Conservation (phyloP, 805 yeast species). For the Myxozyma vanderwaltii region DNA sequence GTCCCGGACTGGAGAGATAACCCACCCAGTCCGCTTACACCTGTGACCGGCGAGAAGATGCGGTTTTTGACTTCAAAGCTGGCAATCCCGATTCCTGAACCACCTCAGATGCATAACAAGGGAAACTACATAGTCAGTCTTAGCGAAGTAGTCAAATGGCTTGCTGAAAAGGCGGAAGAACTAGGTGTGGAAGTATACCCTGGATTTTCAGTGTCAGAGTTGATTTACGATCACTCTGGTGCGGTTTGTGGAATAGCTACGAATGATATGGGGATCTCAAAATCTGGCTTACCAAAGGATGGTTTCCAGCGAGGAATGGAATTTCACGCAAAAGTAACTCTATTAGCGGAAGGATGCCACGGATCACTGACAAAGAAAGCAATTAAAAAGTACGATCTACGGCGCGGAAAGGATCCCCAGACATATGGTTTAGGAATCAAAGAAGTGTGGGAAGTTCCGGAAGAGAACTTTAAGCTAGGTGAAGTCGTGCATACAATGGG, state of each 20-base stretch:
- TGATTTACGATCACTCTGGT: slow-evolving; percentile 59
- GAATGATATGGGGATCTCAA: slow-evolving; percentile 83
- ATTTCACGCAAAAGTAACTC: slow-evolving; percentile 85
- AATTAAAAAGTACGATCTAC: slow-evolving; percentile 65
- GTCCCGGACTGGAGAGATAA: slow-evolving; percentile 61
- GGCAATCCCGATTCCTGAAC: slow-evolving; percentile 81
- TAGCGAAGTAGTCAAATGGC: slow-evolving; percentile 75
- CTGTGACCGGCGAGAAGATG: slow-evolving; percentile 75
- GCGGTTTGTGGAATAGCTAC: slow-evolving; percentile 89
- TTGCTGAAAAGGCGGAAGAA: slow-evolving; percentile 88
- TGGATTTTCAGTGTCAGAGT: slow-evolving; percentile 68
- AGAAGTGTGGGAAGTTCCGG: slow-evolving; percentile 94
- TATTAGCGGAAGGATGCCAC: slow-evolving; percentile 97
- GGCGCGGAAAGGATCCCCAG: slow-evolving; percentile 65
- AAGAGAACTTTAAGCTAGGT: slow-evolving; percentile 79
- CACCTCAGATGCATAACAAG: slow-evolving; percentile 82
- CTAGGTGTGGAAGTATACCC: slow-evolving; percentile 93
- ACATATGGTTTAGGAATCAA: slow-evolving; percentile 95
- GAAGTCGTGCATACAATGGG: slow-evolving; percentile 87
- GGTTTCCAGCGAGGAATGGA: slow-evolving; percentile 97
- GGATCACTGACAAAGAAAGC: slow-evolving; percentile 85
- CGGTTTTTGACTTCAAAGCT: slow-evolving; percentile 62
- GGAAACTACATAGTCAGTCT: slow-evolving; percentile 86
- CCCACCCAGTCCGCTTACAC: slow-evolving; percentile 55
- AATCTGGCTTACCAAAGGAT: slow-evolving; percentile 73